phyloP scores from a whole-genome alignment of 73 alveolate species.

The Stentor coeruleus region DNA sequence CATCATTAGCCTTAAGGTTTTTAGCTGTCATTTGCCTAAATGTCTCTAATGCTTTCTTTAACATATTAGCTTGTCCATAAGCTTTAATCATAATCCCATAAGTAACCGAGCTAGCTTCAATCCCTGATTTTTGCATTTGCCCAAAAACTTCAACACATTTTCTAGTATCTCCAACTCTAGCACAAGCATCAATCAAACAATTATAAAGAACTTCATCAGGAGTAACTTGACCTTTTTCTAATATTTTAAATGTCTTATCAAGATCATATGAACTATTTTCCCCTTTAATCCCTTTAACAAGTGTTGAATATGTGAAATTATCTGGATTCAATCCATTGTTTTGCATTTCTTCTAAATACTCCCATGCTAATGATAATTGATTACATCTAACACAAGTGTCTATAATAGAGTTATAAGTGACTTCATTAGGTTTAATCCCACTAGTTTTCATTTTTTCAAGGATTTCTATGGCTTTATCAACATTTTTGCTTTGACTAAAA shows the following conservation, averaged over 20 bases:
- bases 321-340: conserved; percentile 59
- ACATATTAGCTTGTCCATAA: conserved; percentile 79
- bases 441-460: conserved; percentile 54
- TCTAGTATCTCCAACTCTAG: conserved; percentile 62
- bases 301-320: conserved; percentile 87
- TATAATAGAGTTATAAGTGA: conserved; percentile 84
- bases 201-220: conserved; percentile 91
- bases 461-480: conserved; percentile 66
- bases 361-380: conserved; percentile 72
- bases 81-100: conserved; percentile 89
- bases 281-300: conserved; percentile 79
- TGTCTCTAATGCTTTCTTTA: conserved; percentile 72
- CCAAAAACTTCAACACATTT: conserved; percentile 78
- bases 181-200: conserved; percentile 91
- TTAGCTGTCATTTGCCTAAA: conserved; percentile 69
- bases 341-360: conserved; percentile 69
- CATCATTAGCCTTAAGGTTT: conserved; percentile 68
- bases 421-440: conserved; percentile 79
- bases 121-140: conserved; percentile 70
- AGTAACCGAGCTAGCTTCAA: conserved; percentile 76
- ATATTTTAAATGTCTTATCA: conserved; percentile 67
- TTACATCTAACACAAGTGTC: conserved; percentile 79
- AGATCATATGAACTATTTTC: conserved; percentile 34
- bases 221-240: conserved; percentile 34
- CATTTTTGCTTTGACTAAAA: conserved; percentile 64